These are phyloP conservation scores for Boletus rubescentipes DNA, from an alignment of 768 basidiomycete genomes.

Conservation along the genomic window DNA sequence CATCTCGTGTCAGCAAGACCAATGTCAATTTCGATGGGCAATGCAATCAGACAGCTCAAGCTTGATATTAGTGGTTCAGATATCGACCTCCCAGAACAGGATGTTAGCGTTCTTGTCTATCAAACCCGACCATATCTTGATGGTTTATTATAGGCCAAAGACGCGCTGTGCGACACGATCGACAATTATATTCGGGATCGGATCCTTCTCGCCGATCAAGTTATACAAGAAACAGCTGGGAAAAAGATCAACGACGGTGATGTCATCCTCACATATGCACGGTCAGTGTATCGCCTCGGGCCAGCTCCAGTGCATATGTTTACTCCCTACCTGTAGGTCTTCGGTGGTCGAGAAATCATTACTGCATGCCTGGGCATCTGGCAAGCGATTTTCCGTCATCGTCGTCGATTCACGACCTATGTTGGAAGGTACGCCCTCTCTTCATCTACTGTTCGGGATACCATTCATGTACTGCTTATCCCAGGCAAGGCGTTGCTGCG, in stretches of 20 bases:
- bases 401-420: constrained; percentile 95
- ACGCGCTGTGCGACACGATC: constrained; percentile 77
- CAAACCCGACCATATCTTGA: background rate
- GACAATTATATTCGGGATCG: constrained; percentile 93
- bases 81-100: constrained; percentile 92
- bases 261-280: constrained; percentile 88
- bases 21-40: constrained; percentile 93
- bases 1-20: constrained; percentile 86
- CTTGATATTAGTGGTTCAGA: constrained; percentile 91
- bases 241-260: constrained; percentile 96
- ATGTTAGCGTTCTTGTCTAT: constrained; percentile 50
- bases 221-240: constrained; percentile 85
- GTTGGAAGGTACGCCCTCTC: constrained; percentile 66
- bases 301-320: background rate
- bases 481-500: constrained; percentile 78
- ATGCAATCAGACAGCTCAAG: constrained; percentile 92
- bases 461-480: background rate
- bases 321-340: constrained; percentile 53
- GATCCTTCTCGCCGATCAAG: constrained; percentile 89
- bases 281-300: constrained; percentile 44
- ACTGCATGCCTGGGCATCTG: constrained; percentile 68
- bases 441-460: background rate
- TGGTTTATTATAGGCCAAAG: constrained; percentile 67
- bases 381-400: constrained; percentile 84
- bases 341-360: constrained; percentile 92